Percentiles rank a stretch among this genome's conserved stretches.
phyloP scores from a whole-genome alignment of 192 early-diverging fungal genomes.

The Gigaspora rosea region DNA sequence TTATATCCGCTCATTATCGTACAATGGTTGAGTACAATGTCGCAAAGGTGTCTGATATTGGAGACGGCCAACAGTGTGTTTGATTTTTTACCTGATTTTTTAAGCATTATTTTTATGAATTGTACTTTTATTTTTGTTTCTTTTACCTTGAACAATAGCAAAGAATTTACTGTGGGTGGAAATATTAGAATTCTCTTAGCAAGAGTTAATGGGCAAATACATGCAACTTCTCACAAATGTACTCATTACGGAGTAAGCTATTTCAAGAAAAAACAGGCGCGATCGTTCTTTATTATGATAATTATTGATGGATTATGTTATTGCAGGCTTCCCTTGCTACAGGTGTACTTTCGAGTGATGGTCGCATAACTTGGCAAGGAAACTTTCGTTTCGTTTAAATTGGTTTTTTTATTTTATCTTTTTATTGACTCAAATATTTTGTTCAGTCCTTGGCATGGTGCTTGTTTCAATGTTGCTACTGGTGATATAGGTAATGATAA shows the following conservation, averaged over 20 bases:
- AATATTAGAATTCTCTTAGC: constrained; percentile 20
- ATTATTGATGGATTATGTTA: not conserved
- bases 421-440: not conserved
- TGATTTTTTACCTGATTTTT: no score
- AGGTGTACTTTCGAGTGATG: constrained; percentile 34
- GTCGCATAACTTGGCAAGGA: constrained; percentile 40
- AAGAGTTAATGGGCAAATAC: constrained; percentile 31
- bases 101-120: no score
- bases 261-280: not conserved
- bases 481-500: constrained; percentile 37
- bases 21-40: no score
- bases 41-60: no score
- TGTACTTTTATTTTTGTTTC: no score
- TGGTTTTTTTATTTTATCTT: not conserved
- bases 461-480: constrained; percentile 41
- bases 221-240: constrained; percentile 38
- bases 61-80: no score
- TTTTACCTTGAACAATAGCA: constrained; percentile 12
- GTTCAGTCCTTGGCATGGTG: constrained; percentile 46
- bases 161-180: constrained; percentile 34
- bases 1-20: no score
- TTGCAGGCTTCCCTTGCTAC: constrained; percentile 29
- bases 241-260: constrained; percentile 40
- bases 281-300: not conserved
- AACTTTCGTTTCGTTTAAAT: not conserved